Evolutionary conservation across 2,329 filamentous ascomycete species (phyloP).

Genomic region (Cyphellophora europaea): DNA sequence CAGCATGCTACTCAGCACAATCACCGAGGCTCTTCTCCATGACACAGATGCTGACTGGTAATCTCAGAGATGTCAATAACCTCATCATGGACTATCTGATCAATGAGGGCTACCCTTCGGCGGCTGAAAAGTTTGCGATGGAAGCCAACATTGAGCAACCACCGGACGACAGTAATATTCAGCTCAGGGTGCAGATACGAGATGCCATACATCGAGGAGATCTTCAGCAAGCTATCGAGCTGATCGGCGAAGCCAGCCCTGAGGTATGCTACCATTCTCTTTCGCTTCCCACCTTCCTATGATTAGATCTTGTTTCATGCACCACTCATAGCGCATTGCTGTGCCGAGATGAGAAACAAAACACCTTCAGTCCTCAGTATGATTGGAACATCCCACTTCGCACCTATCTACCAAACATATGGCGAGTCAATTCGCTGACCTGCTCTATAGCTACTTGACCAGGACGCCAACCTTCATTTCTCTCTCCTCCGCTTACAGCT

Average conservation of each 20-base stretch:
- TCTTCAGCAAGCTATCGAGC: slow-evolving; percentile 75
- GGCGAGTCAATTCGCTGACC: slow-evolving; percentile 4
- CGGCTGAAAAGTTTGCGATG: slow-evolving; percentile 84
- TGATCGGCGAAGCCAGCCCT: slow-evolving; percentile 81
- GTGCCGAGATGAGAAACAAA: slow-evolving; percentile 79
- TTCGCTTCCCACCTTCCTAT: slow-evolving; percentile 44
- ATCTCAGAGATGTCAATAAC: slow-evolving; percentile 77
- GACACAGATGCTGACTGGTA: too few relatives aligned
- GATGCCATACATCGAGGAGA: slow-evolving; percentile 77
- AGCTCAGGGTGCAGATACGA: slow-evolving; percentile 71
- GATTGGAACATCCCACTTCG: slow-evolving; percentile 39
- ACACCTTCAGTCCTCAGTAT: slow-evolving; percentile 78
- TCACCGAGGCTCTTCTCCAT: too few relatives aligned
- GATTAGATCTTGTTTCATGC: slow-evolving; percentile 99
- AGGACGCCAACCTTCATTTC: slow-evolving; percentile 76
- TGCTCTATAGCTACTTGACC: slow-evolving; percentile 66
- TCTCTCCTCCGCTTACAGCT: slow-evolving; percentile 81
- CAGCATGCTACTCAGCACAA: slow-evolving; percentile 16
- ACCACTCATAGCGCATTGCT: slow-evolving; percentile 90
- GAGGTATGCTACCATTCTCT: slow-evolving; percentile 55
- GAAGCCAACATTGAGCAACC: slow-evolving; percentile 80
- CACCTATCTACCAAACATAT: slow-evolving; percentile 11
- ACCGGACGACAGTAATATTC: slow-evolving; percentile 63
- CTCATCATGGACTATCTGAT: slow-evolving; percentile 95
- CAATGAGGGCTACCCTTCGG: slow-evolving; percentile 86